Conservation (phyloP, 495 filamentous ascomycete genomes). For the Penicillium waksmanii region DNA sequence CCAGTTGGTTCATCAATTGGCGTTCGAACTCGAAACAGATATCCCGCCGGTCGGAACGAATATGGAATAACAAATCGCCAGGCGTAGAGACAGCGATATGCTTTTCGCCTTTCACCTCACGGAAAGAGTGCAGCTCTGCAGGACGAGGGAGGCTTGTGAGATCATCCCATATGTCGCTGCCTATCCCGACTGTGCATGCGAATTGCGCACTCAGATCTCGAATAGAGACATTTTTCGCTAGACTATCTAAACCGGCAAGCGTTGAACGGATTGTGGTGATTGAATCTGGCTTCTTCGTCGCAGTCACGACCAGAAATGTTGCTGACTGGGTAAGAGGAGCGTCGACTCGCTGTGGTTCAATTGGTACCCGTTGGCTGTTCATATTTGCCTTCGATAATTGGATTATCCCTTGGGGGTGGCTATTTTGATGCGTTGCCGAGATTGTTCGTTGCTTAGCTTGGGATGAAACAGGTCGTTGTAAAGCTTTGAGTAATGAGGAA, state of each 20-base stretch:
- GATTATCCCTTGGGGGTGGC: background rate
- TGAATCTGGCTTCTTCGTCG: slow-evolving; percentile 40
- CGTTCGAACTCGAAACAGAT: slow-evolving; percentile 61
- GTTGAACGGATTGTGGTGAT: slow-evolving; percentile 46
- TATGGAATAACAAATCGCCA: slow-evolving; percentile 61
- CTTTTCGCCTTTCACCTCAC: slow-evolving; percentile 43
- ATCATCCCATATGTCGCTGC: slow-evolving; percentile 52
- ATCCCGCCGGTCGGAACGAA: slow-evolving; percentile 59
- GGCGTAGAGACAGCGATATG: slow-evolving; percentile 56
- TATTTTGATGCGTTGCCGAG: background rate
- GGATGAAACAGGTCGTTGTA: background rate
- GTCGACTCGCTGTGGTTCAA: slow-evolving; percentile 49
- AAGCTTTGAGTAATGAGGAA: background rate
- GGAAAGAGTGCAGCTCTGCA: slow-evolving; percentile 56
- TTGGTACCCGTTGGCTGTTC: slow-evolving; percentile 37
- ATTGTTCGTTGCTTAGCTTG: background rate
- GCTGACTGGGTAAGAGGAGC: slow-evolving; percentile 54
- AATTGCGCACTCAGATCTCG: slow-evolving; percentile 54
- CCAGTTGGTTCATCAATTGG: slow-evolving; percentile 54
- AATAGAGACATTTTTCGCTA: slow-evolving; percentile 58
- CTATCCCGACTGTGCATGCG: slow-evolving; percentile 58
- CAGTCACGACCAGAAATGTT: slow-evolving; percentile 55
- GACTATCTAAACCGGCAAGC: slow-evolving; percentile 45
- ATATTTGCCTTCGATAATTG: slow-evolving; percentile 20
- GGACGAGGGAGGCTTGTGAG: slow-evolving; percentile 50